A percentile compares a stretch with the other conserved stretches of the same genome.
phyloP scores from a whole-genome alignment of 768 basidiomycete species.

The Pleurotus ostreatus region DNA sequence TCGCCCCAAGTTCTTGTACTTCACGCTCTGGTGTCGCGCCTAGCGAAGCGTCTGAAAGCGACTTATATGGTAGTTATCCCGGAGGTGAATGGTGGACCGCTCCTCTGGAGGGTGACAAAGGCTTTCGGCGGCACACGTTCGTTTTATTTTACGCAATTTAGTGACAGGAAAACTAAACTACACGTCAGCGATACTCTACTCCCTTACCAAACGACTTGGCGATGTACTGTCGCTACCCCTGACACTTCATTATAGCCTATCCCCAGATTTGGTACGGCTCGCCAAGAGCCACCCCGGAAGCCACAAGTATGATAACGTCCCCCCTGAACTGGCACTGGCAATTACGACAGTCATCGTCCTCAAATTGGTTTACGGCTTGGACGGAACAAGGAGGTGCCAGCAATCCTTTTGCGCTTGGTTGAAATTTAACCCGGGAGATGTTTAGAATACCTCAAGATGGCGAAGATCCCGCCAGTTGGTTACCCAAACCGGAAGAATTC shows the following conservation, averaged over 20 bases:
- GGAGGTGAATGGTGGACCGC: constrained; percentile 68
- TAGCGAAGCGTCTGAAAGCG: constrained; percentile 54
- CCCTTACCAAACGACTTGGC: constrained; percentile 56
- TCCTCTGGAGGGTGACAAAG: constrained; percentile 74
- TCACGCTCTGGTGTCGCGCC: constrained; percentile 56
- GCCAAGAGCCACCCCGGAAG: constrained; percentile 35
- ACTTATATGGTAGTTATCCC: constrained; percentile 62
- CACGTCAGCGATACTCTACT: constrained; percentile 58
- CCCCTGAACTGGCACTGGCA: constrained; percentile 63
- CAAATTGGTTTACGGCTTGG: constrained; percentile 85
- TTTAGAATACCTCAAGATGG: constrained; percentile 38
- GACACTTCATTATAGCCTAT: constrained; percentile 53
- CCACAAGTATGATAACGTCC: constrained; percentile 59
- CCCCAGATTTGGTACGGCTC: constrained; percentile 31
- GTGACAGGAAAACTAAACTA: constrained; percentile 13
- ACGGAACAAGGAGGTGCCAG: constrained; percentile 57
- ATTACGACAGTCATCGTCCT: constrained; percentile 63
- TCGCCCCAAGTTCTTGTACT: constrained; percentile 56
- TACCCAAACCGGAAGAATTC: constrained; percentile 51
- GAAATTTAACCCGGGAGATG: not conserved
- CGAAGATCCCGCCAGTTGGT: constrained; percentile 56
- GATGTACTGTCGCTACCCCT: constrained; percentile 54
- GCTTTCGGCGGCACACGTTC: constrained; percentile 71
- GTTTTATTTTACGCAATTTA: constrained; percentile 26
- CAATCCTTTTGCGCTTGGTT: not conserved